Base-by-base conservation (phyloP, 2,329 filamentous ascomycete genomes). In the Dendrostoma leiphaemia region DNA sequence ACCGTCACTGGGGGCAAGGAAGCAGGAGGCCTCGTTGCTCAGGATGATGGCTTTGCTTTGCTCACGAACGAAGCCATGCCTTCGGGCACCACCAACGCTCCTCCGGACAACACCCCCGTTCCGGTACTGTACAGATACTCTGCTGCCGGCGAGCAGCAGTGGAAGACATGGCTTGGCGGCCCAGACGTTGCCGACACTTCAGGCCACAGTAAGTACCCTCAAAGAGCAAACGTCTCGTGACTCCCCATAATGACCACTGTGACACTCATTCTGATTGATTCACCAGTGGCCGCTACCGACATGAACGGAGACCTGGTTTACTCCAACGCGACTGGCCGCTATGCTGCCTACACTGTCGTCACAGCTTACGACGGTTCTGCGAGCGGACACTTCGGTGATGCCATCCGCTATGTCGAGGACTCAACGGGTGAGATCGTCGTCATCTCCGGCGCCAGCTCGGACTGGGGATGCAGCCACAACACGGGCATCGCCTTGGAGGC, bases 391-490 rank as follows among this genome's bases (percentile, higher is more conserved):
- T 85, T 74, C 46, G 83, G 83, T 24, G 83, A 85, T 50, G 70
- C 71, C 44, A 70, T 74, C 53, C 71, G 71, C 51, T 74, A 74
- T 60, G 53, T 74, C 52, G 78, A 71, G 51, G 75, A 82, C 32
- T 69, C 40, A 8, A 44, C 71, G 17, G 83, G 83, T 12, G 74
- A 70, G 7, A 66, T 84, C 3, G 68, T 79, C 60, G 71, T 67
- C 10, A 82, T 84, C 56, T 46, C 65, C 2, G 81, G 80, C 1
- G 80, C 82, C 3, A 76, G 76, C 40, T 81, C 76, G 53, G 71
- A 74, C 13, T 85, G 81, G 75, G 83, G 82, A 17, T 86, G 83
- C 71, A 82, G 77, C 6, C 82, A 85, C 73, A 86, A 86, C 69
- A 85, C 82, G 1, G 83, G 83, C 53, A 85, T 86, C 52, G 82